Evolutionary conservation across 148 eudicot genomes (phyloP).

Genomic region (Hydrangea macrophylla): DNA sequence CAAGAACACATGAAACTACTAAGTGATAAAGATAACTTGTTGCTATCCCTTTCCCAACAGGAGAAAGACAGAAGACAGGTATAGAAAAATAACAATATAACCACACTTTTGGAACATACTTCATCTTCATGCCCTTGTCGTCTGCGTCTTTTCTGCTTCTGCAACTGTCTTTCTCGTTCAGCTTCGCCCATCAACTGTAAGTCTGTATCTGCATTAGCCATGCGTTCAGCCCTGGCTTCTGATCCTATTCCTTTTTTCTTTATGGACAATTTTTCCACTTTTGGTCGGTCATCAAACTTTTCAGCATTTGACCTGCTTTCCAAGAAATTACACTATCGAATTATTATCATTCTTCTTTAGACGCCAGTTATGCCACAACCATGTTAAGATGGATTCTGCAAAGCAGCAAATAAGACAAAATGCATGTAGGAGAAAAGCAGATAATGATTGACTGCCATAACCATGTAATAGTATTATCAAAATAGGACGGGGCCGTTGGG

Average conservation of each 20-base stretch:
- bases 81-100: not conserved
- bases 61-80: not conserved
- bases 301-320: constrained; percentile 57
- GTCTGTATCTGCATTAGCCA: constrained; percentile 79
- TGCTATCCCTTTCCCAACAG: not conserved
- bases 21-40: not conserved
- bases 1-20: too few species aligned
- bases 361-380: not conserved
- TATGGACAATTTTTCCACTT: constrained; percentile 61
- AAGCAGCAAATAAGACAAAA: not conserved
- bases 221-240: constrained; percentile 79
- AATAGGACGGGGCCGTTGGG: too few species aligned
- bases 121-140: constrained; percentile 91
- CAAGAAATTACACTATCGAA: not conserved
- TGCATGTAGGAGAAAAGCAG: constrained; percentile 1
- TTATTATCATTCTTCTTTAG: not conserved
- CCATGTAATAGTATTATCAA: too few species aligned
- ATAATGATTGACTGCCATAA: not conserved
- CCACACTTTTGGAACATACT: constrained; percentile 38
- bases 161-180: constrained; percentile 70
- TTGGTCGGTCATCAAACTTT: constrained; percentile 56
- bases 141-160: constrained; percentile 84
- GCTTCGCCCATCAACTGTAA: constrained; percentile 59
- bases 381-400: not conserved
- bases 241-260: constrained; percentile 95